A percentile compares a stretch with the other conserved stretches of the same genome.
Conservation (phyloP, 2,329 filamentous ascomycete species). For the Paraphaeosphaeria sporulosa region DNA sequence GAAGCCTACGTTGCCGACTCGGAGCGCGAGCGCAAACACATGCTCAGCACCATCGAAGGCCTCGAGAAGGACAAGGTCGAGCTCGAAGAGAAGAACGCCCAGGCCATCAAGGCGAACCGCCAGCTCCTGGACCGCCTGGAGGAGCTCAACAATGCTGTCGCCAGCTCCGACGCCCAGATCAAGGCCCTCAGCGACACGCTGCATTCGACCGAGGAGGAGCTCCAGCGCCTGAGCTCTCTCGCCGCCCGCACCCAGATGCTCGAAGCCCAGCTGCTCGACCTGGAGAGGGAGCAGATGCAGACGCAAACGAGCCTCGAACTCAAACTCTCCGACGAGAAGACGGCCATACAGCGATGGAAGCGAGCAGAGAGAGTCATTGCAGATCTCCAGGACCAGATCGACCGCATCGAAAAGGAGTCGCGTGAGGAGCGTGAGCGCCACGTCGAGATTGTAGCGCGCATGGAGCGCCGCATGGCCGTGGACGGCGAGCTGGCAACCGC, state of each 20-base stretch:
- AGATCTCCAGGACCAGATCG: constrained; percentile 85
- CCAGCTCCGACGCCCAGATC: constrained; percentile 81
- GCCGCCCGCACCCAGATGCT: constrained; percentile 78
- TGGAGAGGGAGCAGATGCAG: constrained; percentile 82
- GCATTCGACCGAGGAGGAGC: constrained; percentile 77
- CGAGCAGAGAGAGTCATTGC: constrained; percentile 81
- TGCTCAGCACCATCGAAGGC: constrained; percentile 75
- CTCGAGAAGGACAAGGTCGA: constrained; percentile 74
- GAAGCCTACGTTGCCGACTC: constrained; percentile 94
- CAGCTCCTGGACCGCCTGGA: constrained; percentile 84
- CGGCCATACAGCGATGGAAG: constrained; percentile 83
- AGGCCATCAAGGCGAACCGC: constrained; percentile 83
- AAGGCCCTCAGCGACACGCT: constrained; percentile 78
- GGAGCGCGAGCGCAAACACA: constrained; percentile 79
- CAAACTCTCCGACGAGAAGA: constrained; percentile 77
- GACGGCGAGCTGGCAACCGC: constrained; percentile 83
- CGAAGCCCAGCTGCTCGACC: constrained; percentile 77
- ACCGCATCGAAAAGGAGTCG: constrained; percentile 85
- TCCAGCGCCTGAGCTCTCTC: constrained; percentile 76
- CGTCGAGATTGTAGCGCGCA: constrained; percentile 78
- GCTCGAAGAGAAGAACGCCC: constrained; percentile 78
- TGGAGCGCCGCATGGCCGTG: constrained; percentile 83
- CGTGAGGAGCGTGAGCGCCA: constrained; percentile 82
- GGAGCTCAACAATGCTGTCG: constrained; percentile 77
- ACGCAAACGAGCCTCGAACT: constrained; percentile 72